Evolutionary conservation across 2,329 filamentous ascomycete species (phyloP), one percentile per base, ranked within the genome.

Genomic region (Penicillium psychrosexuale): DNA sequence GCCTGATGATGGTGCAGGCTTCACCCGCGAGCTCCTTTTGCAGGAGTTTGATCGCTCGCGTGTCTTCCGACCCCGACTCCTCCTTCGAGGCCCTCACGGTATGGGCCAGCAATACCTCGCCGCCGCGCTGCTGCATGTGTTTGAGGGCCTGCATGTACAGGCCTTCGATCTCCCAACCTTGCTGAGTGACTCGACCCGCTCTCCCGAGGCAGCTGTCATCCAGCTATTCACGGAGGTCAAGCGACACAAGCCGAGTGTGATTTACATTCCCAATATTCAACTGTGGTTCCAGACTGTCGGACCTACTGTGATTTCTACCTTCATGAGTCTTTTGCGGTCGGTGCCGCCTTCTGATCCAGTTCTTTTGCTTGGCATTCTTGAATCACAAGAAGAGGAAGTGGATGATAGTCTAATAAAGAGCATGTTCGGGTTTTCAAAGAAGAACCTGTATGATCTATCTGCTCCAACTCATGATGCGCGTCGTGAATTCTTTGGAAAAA

Each of bases 101-200:
- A 97, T 97, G 93, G 94, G 95, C 0, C 95, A 99, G 70, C 84
- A 87, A 46, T 97, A 99, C 66, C 79, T 99, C 37, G 86, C 90
- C 30, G 86, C 87, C 45, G 94, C 93, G 5, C 78, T 97, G 48
- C 78, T 97, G 60, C 91, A 96, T 71, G 87, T 96, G 68, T 88
- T 99, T 51, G 94, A 99, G 74, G 91, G 92, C 27, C 82, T 97
- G 2, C 91, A 97, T 74, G 90, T 99, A 3, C 92, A 97, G 70
- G 91, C 89, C 51, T 96, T 99, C 71, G 95, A 97, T 72, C 81
- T 99, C 54, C 86, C 92, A 0, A 94, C 89, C 15, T 80, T 99
- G 53, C 80, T 96, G 56, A 90, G 88, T 54, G 94, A 99, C 69
- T 84, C 85, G 3, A 86, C 89, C 59, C 84, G 90, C 63, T 85